Base-by-base conservation (phyloP, 768 basidiomycete genomes). In the Pleurotus eryngii region DNA sequence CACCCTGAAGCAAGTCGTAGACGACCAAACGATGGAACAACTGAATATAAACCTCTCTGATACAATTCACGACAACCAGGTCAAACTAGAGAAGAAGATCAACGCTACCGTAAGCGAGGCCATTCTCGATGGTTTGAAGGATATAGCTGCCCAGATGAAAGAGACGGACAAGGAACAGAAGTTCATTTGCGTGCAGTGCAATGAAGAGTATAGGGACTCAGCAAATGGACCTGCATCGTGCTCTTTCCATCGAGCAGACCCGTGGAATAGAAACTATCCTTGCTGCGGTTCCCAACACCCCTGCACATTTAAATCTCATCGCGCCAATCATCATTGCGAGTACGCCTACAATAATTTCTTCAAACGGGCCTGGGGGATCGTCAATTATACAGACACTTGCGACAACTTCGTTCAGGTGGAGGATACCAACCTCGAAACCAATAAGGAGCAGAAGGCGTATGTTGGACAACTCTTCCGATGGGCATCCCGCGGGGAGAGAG, bases 271-370 rank as follows among this genome's bases (percentile, higher is more conserved):
- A 56, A 65, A 60, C 51, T 74, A 66, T 47, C 70, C 71, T 7
- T 77, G 75, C 49, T 77, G 75, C 59, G 68, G 69, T 57, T 66
- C 67, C 0, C 46, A 61, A 5, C 65, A 72, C 56, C 72, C 74
- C 12, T 76, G 75, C 58, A 67, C 74, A 61, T 71, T 66, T 49
- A 62, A 62, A 24, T 60, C 63, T 5, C 75, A 77, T 62, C 68
- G 74, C 45, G 61, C 71, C 1, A 70, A 67, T 47, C 74, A 76
- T 53, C 75, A 77, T 50, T 76, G 72, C 59, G 74, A 77, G 27
- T 77, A 75, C 59, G 70, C 75, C 4, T 77, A 77, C 49, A 71
- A 64, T 9, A 60, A 61, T 5, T 77, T 77, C 65, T 77, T 77
- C 56, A 60, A 66, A 18, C 67, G 72, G 37, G 65, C 67, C 20